A percentile compares a stretch with the other conserved stretches of the same genome.
Conservation (phyloP, 2,329 filamentous ascomycete genomes). For the Trichoderma sp. region DNA sequence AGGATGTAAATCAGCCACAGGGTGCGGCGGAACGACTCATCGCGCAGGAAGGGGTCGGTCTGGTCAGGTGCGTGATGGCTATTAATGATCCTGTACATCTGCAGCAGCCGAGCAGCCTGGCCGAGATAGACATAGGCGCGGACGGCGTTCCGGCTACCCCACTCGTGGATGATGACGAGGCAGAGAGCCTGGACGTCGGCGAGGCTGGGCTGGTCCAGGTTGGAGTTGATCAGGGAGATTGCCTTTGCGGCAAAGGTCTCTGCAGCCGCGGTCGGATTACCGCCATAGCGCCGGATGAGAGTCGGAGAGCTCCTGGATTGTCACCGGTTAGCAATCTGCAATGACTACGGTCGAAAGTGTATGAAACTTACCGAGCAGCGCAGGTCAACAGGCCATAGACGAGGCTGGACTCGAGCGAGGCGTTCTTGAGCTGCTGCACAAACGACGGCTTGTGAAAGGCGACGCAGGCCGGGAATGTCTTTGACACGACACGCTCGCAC, state of each 20-base stretch:
- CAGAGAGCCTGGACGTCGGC: conserved; percentile 64
- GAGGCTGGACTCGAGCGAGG: conserved; percentile 57
- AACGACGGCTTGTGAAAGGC: conserved; percentile 66
- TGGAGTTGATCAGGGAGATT: conserved; percentile 59
- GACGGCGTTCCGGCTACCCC: conserved; percentile 63
- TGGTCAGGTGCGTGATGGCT: conserved; percentile 55
- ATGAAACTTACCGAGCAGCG: conserved; percentile 55
- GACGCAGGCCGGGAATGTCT: conserved; percentile 63
- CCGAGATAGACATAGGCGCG: conserved; percentile 65
- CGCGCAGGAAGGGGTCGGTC: conserved; percentile 61
- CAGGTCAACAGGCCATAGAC: conserved; percentile 61
- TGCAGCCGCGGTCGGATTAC: conserved; percentile 56
- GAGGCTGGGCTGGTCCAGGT: conserved; percentile 60
- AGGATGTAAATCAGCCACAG: conserved; percentile 66
- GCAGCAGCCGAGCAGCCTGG: conserved; percentile 64
- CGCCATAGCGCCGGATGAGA: conserved; percentile 62
- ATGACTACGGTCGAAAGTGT: too few relatives aligned
- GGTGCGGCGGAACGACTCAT: conserved; percentile 63
- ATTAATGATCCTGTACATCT: conserved; percentile 65
- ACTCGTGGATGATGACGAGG: conserved; percentile 64
- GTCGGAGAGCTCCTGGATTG: conserved; percentile 54
- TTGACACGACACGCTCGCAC: conserved; percentile 63
- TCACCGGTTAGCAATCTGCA: too few relatives aligned
- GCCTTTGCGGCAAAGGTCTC: conserved; percentile 63
- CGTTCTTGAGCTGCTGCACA: conserved; percentile 61